phyloP scores from a whole-genome alignment of 306 rosid species.

The Pueraria montana region DNA sequence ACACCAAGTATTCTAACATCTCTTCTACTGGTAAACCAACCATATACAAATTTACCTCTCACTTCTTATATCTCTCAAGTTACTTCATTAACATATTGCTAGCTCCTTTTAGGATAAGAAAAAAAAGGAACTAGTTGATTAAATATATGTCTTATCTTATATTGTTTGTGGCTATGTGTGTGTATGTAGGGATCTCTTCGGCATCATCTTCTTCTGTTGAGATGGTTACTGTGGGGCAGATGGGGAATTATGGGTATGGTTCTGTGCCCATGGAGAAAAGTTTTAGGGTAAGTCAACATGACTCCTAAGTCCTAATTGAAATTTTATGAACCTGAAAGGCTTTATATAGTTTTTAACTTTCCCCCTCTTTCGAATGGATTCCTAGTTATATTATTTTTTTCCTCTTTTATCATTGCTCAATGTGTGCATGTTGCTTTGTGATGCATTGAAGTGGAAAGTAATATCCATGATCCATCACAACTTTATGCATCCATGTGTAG shows the following conservation, averaged over 20 bases:
- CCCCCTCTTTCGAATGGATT: background rate
- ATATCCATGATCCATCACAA: constrained; percentile 34
- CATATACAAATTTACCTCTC: background rate
- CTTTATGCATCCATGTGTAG: constrained; percentile 46
- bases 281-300: constrained; percentile 76
- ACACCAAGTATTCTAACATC: constrained; percentile 62
- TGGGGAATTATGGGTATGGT: constrained; percentile 82
- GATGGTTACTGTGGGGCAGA: constrained; percentile 66
- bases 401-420: background rate
- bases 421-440: constrained; percentile 13
- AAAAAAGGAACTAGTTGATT: background rate
- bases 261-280: constrained; percentile 78
- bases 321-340: background rate
- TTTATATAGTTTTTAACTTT: background rate
- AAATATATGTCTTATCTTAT: background rate
- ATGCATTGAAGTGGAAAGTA: constrained; percentile 37
- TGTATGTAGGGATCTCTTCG: constrained; percentile 60
- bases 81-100: background rate
- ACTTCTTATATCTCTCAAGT: background rate
- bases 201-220: constrained; percentile 69
- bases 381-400: background rate
- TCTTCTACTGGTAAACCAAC: constrained; percentile 58
- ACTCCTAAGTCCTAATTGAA: background rate
- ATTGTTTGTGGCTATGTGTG: background rate
- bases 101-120: background rate